Evolutionary conservation across 768 basidiomycete species (phyloP).

Genomic region (Russula compacta): DNA sequence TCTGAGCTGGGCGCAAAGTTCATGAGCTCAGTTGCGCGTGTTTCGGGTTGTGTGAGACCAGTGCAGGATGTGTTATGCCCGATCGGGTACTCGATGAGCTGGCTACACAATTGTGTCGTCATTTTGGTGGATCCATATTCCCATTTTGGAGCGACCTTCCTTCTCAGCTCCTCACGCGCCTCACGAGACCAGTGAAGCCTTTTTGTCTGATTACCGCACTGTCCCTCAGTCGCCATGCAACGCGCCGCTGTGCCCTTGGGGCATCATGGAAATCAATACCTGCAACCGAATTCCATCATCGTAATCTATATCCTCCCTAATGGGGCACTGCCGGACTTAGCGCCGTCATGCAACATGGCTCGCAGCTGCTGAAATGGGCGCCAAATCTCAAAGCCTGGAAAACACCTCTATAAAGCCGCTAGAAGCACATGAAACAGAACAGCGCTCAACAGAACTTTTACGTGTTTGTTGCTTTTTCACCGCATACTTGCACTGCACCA

Average conservation of each 20-base stretch:
- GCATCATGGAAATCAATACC: background rate
- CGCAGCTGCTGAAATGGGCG: too few relatives aligned
- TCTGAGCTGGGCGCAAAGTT: too few relatives aligned
- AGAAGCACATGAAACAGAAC: background rate
- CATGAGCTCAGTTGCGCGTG: too few relatives aligned
- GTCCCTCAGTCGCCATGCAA: conserved; percentile 3
- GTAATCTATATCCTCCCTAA: background rate
- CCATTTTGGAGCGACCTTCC: background rate
- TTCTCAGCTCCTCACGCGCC: background rate
- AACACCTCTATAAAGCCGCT: conserved; percentile 10
- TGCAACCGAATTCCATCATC: background rate
- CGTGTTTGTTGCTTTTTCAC: background rate
- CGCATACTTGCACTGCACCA: too few relatives aligned
- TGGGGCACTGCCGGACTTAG: background rate
- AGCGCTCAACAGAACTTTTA: background rate
- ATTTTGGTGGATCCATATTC: background rate
- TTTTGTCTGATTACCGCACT: background rate
- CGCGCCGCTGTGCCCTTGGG: background rate
- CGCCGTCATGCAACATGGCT: too few relatives aligned
- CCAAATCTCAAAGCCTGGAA: background rate
- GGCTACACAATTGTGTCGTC: background rate
- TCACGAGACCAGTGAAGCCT: background rate
- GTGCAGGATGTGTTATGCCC: too few relatives aligned
- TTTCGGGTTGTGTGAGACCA: too few relatives aligned
- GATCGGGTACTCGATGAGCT: background rate